Conservation (phyloP, 257 asterid species). For the Hygrophila difformis region DNA sequence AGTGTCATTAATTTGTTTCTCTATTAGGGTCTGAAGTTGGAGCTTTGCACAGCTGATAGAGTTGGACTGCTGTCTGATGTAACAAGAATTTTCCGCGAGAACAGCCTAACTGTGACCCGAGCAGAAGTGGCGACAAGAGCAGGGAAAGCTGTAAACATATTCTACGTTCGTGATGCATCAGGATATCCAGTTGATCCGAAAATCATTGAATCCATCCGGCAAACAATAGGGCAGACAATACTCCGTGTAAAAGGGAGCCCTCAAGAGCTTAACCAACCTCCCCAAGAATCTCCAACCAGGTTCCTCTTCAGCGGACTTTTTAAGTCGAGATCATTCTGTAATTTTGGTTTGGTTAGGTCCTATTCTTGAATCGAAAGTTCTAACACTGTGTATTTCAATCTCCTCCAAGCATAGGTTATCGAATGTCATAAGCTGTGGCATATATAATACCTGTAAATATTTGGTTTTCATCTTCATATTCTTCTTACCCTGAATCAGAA, state of each 20-base stretch:
- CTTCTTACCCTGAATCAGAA: too few species aligned
- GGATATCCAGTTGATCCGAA: too few species aligned
- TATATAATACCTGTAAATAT: too few species aligned
- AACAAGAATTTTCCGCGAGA: conserved; percentile 75
- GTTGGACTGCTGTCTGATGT: conserved; percentile 84
- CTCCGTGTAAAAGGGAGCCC: conserved; percentile 72
- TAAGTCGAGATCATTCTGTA: conserved; percentile 63
- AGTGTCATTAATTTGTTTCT: too few species aligned
- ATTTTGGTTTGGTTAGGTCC: conserved; percentile 55
- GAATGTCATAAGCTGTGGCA: conserved; percentile 13
- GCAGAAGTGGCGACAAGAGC: conserved; percentile 82
- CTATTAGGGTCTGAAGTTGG: conserved; percentile 94
- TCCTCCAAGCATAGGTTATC: conserved; percentile 12
- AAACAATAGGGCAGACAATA: conserved; percentile 72
- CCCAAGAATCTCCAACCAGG: too few species aligned
- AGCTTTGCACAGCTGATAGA: conserved; percentile 71
- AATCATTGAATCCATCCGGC: conserved; percentile 73
- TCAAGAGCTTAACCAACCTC: too few species aligned
- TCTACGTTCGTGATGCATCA: conserved; percentile 78
- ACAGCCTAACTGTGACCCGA: conserved; percentile 71
- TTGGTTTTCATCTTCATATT: too few species aligned
- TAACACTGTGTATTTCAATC: conserved; percentile 11
- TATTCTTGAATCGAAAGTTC: conserved; percentile 25
- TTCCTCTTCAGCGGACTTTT: too few species aligned
- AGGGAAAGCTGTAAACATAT: conserved; percentile 80